These are phyloP conservation scores for Cytospora piceae DNA, from an alignment of 2,329 filamentous ascomycete species.

Conservation along the genomic window DNA sequence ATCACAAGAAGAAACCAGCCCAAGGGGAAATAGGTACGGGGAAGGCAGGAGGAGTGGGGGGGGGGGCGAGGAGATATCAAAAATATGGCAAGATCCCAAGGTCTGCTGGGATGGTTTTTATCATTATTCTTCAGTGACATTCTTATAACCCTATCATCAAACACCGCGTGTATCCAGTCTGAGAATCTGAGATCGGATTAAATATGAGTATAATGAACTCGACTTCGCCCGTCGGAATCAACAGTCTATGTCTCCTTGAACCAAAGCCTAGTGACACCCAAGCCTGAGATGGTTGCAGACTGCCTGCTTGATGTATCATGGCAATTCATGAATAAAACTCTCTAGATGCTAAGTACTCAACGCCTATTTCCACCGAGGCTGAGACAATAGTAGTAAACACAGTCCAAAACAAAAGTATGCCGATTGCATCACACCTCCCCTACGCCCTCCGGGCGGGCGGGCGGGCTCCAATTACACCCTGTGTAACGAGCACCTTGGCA, in stretches of 20 bases:
- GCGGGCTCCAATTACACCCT: neutral
- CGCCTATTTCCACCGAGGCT: neutral
- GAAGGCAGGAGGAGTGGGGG: neutral
- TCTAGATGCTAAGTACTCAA: neutral
- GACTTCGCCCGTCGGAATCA: neutral
- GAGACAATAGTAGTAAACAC: neutral
- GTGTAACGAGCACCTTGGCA: neutral
- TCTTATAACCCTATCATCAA: neutral
- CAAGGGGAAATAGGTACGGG: conserved; percentile 7
- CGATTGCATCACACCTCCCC: neutral
- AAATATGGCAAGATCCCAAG: neutral
- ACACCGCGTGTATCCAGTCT: neutral
- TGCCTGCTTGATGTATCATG: neutral
- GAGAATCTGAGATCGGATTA: neutral
- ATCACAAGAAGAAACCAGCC: neutral
- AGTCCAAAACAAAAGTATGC: neutral
- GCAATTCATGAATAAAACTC: neutral
- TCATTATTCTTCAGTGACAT: neutral
- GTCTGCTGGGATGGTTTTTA: neutral
- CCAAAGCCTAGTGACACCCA: neutral
- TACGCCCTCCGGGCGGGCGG: neutral
- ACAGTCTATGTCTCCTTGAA: neutral
- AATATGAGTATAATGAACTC: neutral
- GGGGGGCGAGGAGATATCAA: conserved; percentile 9
- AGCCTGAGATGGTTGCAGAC: too few relatives aligned